Percentiles rank a stretch among this genome's conserved stretches.
Evolutionary conservation across 306 rosid species (phyloP).

Genomic region (Prinsepia uniflora): DNA sequence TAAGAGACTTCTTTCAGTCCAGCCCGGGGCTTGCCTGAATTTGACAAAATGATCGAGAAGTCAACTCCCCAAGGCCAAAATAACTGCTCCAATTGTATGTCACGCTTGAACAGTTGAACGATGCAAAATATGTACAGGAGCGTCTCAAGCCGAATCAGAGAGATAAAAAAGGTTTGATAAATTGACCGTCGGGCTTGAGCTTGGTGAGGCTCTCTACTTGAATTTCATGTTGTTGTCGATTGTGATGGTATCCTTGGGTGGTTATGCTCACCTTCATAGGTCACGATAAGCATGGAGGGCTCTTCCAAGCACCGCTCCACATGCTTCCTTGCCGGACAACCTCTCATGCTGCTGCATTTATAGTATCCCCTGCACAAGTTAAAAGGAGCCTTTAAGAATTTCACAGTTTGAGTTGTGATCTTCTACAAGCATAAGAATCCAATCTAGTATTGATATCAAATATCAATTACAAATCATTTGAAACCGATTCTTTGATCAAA

Average conservation of each 20-base stretch:
- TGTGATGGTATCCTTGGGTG: slow-evolving; percentile 76
- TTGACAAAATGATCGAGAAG: slow-evolving; percentile 26
- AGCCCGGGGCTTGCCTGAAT: slow-evolving; percentile 27
- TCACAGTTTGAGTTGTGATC: neutral
- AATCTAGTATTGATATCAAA: neutral
- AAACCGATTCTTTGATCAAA: slow-evolving; percentile 1
- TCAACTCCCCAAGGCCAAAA: slow-evolving; percentile 32
- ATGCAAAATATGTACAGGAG: slow-evolving; percentile 63
- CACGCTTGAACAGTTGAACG: slow-evolving; percentile 39
- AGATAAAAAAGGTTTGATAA: slow-evolving; percentile 12
- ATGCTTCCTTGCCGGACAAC: slow-evolving; percentile 99
- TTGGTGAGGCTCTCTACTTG: slow-evolving; percentile 30
- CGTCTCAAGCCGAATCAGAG: slow-evolving; percentile 51
- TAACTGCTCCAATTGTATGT: slow-evolving; percentile 34
- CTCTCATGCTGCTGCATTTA: slow-evolving; percentile 99
- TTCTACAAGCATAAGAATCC: neutral
- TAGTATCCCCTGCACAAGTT: slow-evolving; percentile 83
- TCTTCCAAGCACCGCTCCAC: slow-evolving; percentile 97
- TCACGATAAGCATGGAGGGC: slow-evolving; percentile 88
- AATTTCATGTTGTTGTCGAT: slow-evolving; percentile 65
- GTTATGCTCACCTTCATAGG: slow-evolving; percentile 97
- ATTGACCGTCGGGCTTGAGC: slow-evolving; percentile 30
- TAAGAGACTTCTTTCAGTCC: slow-evolving; percentile 44
- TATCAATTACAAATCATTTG: neutral
- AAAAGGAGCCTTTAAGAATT: slow-evolving; percentile 1